Base-by-base conservation (phyloP, 208 protist species). In the Novymonas esmeraldas region DNA sequence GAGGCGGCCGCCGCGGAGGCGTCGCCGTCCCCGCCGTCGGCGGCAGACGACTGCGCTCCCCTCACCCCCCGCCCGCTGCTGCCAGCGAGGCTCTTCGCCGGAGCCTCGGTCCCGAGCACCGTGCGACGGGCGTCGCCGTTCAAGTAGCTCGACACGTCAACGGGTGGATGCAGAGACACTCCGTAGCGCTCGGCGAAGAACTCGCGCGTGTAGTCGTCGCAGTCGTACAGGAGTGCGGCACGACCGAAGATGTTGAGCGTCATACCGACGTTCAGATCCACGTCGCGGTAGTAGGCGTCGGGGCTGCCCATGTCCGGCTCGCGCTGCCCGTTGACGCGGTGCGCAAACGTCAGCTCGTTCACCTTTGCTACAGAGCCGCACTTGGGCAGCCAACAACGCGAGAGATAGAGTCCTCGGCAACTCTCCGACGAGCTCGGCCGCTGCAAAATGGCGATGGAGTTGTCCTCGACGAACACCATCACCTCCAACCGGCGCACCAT, bases 361-460 rank as follows among this genome's bases (percentile, higher is more conserved):
- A 71, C 63, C 73, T 89, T 92, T 3, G 78, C 73, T 20, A 87
- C 67, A 11, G 84, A 88, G n/a, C 88, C 91, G 41, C 73, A 71
- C 69, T 90, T 92, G 6, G 92, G 92, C 14, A 97, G 71, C 76
- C 81, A 92, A 44, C 79, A 76, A 57, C 92, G 87, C 69, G 71
- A 98, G 26, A 92, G 96, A 51, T 92, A 93, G 10, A 91, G 87
- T 16, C 79, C 70, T 9, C 96, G 96, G 64, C 89, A 91, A 7
- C 88, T 85, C 65, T 99, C 97, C 33, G 90, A 74, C 2, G 95
- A 92, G 49, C 69, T 93, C 51, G 81, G 78, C 28, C 82, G 82
- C 91, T 99, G 96, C 56, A 97, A 59, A 14, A 99, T 85, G 64
- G 97, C 94, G 41, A 98, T 85, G n/a, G 93, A 98, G 73, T 95